Evolutionary conservation across 2,329 filamentous ascomycete species (phyloP).

Genomic region (Xylariales sp.): DNA sequence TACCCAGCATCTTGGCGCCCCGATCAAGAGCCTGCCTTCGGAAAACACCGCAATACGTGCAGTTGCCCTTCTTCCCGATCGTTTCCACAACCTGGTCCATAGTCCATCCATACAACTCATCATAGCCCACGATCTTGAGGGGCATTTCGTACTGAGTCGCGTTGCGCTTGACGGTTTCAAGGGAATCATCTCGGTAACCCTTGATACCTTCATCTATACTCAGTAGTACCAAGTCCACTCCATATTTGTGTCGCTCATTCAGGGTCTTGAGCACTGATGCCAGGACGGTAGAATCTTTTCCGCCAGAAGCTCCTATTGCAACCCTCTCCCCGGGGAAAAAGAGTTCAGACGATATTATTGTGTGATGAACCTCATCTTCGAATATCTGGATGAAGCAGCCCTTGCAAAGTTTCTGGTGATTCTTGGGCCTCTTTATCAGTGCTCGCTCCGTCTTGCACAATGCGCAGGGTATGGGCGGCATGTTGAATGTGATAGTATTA

Average conservation of each 20-base stretch:
- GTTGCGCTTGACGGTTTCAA: slow-evolving; percentile 96
- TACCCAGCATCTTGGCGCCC: slow-evolving; percentile 79
- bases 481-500: no score
- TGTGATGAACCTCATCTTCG: slow-evolving; percentile 90
- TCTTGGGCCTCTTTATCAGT: slow-evolving; percentile 89
- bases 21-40: slow-evolving; percentile 89
- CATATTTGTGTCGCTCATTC: slow-evolving; percentile 85
- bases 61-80: slow-evolving; percentile 97
- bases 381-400: slow-evolving; percentile 82
- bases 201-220: slow-evolving; percentile 97
- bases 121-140: slow-evolving; percentile 87
- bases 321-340: slow-evolving; percentile 81
- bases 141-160: slow-evolving; percentile 87
- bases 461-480: slow-evolving; percentile 75
- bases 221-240: slow-evolving; percentile 77
- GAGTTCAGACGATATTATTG: slow-evolving; percentile 74
- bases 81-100: slow-evolving; percentile 98
- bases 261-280: slow-evolving; percentile 92
- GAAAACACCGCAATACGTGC: slow-evolving; percentile 98
- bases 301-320: slow-evolving; percentile 92
- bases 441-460: slow-evolving; percentile 73
- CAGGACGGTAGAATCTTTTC: slow-evolving; percentile 95
- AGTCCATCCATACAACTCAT: slow-evolving; percentile 94
- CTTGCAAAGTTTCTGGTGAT: slow-evolving; percentile 89
- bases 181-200: slow-evolving; percentile 90